Evolutionary conservation across 2,329 filamentous ascomycete species (phyloP).

Genomic region (Cytospora leucostoma): DNA sequence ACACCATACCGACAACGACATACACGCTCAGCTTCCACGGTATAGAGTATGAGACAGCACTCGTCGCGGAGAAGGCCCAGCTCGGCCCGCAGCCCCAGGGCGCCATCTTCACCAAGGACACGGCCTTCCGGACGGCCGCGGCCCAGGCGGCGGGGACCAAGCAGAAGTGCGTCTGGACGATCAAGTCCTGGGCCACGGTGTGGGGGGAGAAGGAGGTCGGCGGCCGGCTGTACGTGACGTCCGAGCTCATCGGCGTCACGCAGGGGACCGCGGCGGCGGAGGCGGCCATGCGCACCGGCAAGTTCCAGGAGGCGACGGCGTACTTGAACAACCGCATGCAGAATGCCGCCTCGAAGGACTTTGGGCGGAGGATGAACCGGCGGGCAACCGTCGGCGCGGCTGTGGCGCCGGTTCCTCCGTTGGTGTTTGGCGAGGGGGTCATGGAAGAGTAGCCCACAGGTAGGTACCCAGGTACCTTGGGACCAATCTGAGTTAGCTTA

Average conservation of each 20-base stretch:
- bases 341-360: conserved; percentile 43
- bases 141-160: conserved; percentile 24
- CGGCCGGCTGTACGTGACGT: conserved; percentile 61
- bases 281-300: conserved; percentile 40
- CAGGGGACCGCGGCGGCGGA: conserved; percentile 20
- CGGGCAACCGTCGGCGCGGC: conserved; percentile 47
- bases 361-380: conserved; percentile 45
- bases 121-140: conserved; percentile 26
- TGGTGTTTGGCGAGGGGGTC: conserved; percentile 36
- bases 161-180: conserved; percentile 27
- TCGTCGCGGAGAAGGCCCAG: conserved; percentile 20
- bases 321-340: conserved; percentile 57
- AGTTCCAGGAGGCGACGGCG: conserved; percentile 47
- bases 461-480: no score
- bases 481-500: neutral
- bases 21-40: conserved; percentile 23
- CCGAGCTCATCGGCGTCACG: conserved; percentile 45
- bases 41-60: conserved; percentile 23
- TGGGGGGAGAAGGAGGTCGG: conserved; percentile 47
- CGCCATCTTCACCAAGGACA: conserved; percentile 25
- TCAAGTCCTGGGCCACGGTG: conserved; percentile 29
- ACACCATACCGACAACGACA: conserved; percentile 4
- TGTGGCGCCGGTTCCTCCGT: conserved; percentile 36
- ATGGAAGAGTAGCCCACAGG: conserved; percentile 30
- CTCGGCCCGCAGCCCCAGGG: conserved; percentile 25